Evolutionary conservation across 768 basidiomycete genomes (phyloP), one percentile per base, ranked within the genome.

Genomic region (Lactarius tabidus): DNA sequence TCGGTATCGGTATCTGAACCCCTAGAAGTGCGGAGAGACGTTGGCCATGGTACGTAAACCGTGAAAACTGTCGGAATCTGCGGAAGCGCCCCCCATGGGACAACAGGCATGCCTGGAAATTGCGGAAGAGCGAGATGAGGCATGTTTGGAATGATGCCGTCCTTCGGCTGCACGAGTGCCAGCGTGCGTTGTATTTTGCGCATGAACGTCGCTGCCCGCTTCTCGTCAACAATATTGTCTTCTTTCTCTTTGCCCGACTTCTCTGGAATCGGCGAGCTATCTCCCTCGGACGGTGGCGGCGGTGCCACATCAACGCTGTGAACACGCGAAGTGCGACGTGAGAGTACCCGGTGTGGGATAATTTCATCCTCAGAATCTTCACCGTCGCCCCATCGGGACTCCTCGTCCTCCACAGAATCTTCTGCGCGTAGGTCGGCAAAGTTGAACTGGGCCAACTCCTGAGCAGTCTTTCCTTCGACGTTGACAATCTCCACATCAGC

Each of bases 401-500:
- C 89, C 52, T 86, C 83, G 28, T 71, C 74, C 26, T 75, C 73
- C 38, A 70, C 75, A 54, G 57, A 70, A 48, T 71, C 73, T 36
- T 63, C 70, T 45, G 69, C 65, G 53, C 70, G 60, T 17, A 75
- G 76, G 69, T 71, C 81, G 51, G 75, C 77, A 70, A 88, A 82
- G 66, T 81, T 79, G 45, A 78, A 78, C 5, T 71, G 59, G 1
- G 82, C 79, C 48, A 87, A 76, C 69, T 93, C 90, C 36, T 80
- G 79, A 6, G 92, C 79, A 5, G 85, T 90, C 75, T 85, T 86
- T 20, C 91, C 91, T 35, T 82, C 77, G 0, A 80, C 82, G 67
- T 92, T 83, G 60, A 93, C 90, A 57, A 93, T 84, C 71, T 90
- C 88, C 33, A 80, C 73, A 67, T 91, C 88, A 0, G 96, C 96